Evolutionary conservation across 352 stramenopile species (phyloP), one percentile per base, ranked within the genome.

Genomic region (Phytophthora litchii): DNA sequence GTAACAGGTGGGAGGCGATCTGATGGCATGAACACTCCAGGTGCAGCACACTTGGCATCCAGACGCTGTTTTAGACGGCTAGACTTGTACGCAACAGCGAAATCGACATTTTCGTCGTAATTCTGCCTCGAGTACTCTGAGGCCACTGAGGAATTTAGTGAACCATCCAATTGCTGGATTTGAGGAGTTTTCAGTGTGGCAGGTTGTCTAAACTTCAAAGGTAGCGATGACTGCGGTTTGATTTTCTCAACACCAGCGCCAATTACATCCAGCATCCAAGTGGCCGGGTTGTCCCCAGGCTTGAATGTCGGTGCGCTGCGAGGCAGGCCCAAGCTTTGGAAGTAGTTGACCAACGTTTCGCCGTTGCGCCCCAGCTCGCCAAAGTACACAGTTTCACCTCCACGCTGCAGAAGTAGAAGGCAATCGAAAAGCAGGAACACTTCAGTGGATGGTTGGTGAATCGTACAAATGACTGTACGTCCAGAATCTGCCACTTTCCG

Each of bases 221-320:
- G 34, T 3, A 41, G n/a, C 11, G 40, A 42, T 4, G 54, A 41
- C 43, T 54, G 59, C 1, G 25, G 23, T 13, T 65, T 66, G 48
- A 27, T 31, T 41, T 69, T 73, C 57, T 70, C 65, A n/a, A 80
- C 59, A 36, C 70, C 80, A 42, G 81, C 76, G 36, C 73, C 73
- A 48, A 87, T 83, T 8, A 74, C 70, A 35, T 89, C 74, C 5
- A 97, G 68, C 78, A 97, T 95, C 88, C 87, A 97, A 5, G 89
- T 92, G 9, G 88, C 85, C 19, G 89, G 86, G 32, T 97, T 96
- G 54, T 91, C 77, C 36, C 80, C 81, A 47, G 54, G 59, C 14
- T 76, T 74, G 47, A 96, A 91, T 9, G 23, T 44, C 5, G 66
- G 40, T 3, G 64, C 57, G 44, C 44, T 50, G 34, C 49, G 50